Evolutionary conservation across 2,329 filamentous ascomycete species (phyloP), one percentile per base, ranked within the genome.

Genomic region (Neofusicoccum kwambonambiense): DNA sequence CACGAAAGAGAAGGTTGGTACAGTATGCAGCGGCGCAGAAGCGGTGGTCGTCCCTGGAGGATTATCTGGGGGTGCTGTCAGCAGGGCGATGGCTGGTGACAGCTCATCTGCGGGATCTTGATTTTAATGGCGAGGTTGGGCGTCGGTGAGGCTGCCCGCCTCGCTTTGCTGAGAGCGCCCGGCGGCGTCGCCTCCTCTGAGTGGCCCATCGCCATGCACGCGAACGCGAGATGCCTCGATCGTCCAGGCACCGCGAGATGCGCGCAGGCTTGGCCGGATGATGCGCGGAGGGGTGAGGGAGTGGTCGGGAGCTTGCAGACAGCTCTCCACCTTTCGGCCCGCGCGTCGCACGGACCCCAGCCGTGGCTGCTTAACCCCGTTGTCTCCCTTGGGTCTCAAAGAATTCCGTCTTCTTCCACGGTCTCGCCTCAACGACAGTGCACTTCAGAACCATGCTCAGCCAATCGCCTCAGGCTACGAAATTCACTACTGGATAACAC

Each of bases 61-160:
- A 49, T 47, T 37, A 19, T 34, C 15, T 60, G 27, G 19, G 42
- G 8, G 54, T 27, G 54, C 12, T 60, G 42, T 60, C 56, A 60
- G 54, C 54, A 45, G 54, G 19, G 27, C 17, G 39, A 44, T 60
- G 56, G 56, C 56, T 60, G 56, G 56, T 19, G 56, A 60, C 56
- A 60, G 56, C 56, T 39, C 56, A 60, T 47, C 27, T 31, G 27
- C 27, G 27, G 37, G 27, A 37, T 49, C 56, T 13, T 47, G 56
- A 60, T 60, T 60, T 60, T 60, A 60, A 47, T 60, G 56, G 31
- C 56, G 56, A 49, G 56, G 56, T 47, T 60, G 56, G 56, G 41
- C 56, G 42, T 37, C 31, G 41, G 41, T 34, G 56, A 60, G 56
- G 56, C 56, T 39, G 56, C 2, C 42, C 11, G 42, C 56, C 56